Evolutionary conservation across 2,329 filamentous ascomycete species (phyloP).

Genomic region (Bipolaris zeicola): DNA sequence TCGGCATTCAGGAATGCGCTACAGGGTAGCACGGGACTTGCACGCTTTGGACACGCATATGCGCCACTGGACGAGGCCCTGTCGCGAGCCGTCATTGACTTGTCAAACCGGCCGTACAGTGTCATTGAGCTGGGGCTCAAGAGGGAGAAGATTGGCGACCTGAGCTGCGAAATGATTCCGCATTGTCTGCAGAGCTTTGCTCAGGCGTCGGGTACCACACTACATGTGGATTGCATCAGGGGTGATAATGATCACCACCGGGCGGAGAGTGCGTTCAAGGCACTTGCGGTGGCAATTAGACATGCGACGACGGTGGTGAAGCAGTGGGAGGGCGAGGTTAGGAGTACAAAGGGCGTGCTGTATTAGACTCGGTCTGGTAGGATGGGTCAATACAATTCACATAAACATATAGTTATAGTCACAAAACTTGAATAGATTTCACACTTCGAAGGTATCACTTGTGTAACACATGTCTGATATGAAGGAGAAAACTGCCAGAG

Average conservation of each 20-base stretch:
- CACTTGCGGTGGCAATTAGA: conserved; percentile 82
- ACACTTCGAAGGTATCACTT: too few relatives aligned
- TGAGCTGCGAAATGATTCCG: conserved; percentile 92
- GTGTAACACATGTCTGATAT: background rate
- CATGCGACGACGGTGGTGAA: conserved; percentile 75
- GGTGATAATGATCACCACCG: conserved; percentile 96
- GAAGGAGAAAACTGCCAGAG: background rate
- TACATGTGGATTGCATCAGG: conserved; percentile 90
- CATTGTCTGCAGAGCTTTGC: conserved; percentile 96
- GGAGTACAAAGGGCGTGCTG: conserved; percentile 94
- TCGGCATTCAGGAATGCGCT: conserved; percentile 82
- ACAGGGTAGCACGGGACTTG: conserved; percentile 76
- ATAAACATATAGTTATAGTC: background rate
- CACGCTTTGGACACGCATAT: conserved; percentile 90
- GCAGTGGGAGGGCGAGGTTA: conserved; percentile 87
- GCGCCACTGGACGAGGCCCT: conserved; percentile 94
- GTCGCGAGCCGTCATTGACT: conserved; percentile 89
- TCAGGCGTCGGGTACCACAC: conserved; percentile 84
- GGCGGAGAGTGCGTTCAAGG: conserved; percentile 97
- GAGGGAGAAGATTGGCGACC: conserved; percentile 90
- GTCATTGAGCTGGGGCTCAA: conserved; percentile 83
- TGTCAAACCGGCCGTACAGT: conserved; percentile 87
- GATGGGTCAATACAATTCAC: background rate
- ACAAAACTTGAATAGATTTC: background rate
- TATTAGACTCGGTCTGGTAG: conserved; percentile 39